Base-by-base conservation (phyloP, 805 yeast species). In the Hanseniaspora nectarophila region DNA sequence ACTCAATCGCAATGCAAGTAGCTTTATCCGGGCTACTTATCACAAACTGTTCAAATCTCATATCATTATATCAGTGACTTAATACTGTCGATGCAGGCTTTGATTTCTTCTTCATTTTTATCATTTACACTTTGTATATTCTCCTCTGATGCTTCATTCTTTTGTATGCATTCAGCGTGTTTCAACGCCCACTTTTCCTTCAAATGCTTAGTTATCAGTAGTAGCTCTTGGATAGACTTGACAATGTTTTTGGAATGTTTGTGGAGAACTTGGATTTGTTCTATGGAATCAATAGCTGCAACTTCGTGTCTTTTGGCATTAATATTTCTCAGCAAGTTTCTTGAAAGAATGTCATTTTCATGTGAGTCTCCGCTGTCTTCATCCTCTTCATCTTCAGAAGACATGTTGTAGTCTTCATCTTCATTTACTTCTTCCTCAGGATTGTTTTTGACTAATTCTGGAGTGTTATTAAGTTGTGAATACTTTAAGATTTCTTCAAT, bases 161-260 rank as follows among this genome's bases (percentile, higher is more conserved):
- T 47, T 63, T 66, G 4, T 13, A 13, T 9, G 4, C 21, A 21
- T 4, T 31, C 10, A 34, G 32, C 34, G 4, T 26, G 32, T 58
- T 61, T 52, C n/a, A 66, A 45, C 35, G 65, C 49, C 70, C 70
- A 66, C 37, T 60, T 63, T 54, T 66, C 70, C 31, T 66, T 59
- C 28, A 66, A 60, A 21, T 53, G 56, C 32, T 68, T 59, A 4
- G 68, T 64, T 31, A 65, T 57, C 9, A 61, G 58, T 43, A 66
- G 48, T 24, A 66, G 57, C 39, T 66, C 70, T 54, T 65, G 67
- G 4, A 66, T 57, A 12, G 61, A 51, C 34, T 59, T 61, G 15
- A 64, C 58, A 44, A 65, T 35, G 18, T 40, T 48, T 33, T 23
- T 48, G 2, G 52, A 40, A 28, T 48, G 52, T 48, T 48, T 48